Conservation (phyloP, 2,329 filamentous ascomycete genomes). For the Aspergillus novoparasiticus region DNA sequence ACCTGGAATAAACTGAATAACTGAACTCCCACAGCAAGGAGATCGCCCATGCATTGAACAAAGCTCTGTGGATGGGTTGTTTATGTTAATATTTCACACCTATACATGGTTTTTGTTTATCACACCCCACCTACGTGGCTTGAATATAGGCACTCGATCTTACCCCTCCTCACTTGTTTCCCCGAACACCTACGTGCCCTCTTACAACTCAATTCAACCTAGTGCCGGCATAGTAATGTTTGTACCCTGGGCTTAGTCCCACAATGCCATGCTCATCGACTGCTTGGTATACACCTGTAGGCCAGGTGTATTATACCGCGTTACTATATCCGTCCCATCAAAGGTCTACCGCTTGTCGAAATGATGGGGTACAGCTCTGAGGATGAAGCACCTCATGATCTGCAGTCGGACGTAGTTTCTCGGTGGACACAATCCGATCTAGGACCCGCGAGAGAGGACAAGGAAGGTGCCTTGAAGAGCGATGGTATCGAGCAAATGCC, state of each 20-base stretch:
- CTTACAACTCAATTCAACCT: slow-evolving; percentile 3
- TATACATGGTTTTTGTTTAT: not conserved
- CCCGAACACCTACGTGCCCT: not conserved
- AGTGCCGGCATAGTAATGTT: slow-evolving; percentile 5
- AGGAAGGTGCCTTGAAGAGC: not conserved
- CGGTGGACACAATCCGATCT: not conserved
- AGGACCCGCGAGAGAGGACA: not conserved
- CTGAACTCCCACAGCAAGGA: not conserved
- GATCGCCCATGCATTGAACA: not conserved
- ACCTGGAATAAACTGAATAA: not conserved
- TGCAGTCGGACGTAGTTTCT: not conserved
- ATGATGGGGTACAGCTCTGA: slow-evolving; percentile 23
- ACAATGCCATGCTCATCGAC: slow-evolving; percentile 37
- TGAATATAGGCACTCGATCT: not conserved
- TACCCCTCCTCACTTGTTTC: not conserved
- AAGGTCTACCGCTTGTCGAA: slow-evolving; percentile 17
- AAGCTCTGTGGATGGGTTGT: not conserved
- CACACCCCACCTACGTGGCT: not conserved
- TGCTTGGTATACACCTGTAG: slow-evolving; percentile 30
- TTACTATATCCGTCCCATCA: slow-evolving; percentile 12
- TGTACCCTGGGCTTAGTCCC: slow-evolving; percentile 22
- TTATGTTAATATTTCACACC: not conserved
- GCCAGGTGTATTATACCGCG: slow-evolving; percentile 24
- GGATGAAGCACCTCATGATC: slow-evolving; percentile 4
- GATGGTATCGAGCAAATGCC: slow-evolving; percentile 65